Conservation (phyloP, 78 protist species). For the Dictyostelium capitatum region DNA sequence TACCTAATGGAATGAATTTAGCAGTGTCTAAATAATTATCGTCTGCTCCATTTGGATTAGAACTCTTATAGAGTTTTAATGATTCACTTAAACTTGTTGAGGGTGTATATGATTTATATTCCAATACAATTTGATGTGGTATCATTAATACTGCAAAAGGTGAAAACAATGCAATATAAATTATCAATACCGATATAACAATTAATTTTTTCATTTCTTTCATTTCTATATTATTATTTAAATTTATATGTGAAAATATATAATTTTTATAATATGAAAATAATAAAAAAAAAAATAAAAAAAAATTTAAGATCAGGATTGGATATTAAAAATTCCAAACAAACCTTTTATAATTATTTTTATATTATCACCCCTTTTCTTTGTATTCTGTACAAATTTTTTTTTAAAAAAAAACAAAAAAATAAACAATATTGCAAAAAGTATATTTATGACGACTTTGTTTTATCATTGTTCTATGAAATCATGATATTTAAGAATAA, state of each 20-base stretch:
- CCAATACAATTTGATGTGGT: neutral
- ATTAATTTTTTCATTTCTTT: neutral
- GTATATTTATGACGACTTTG: too few species aligned
- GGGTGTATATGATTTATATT: neutral
- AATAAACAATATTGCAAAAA: too few species aligned
- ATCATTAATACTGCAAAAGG: neutral
- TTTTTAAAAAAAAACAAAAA: too few species aligned
- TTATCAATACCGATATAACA: neutral
- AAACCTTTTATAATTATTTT: too few species aligned
- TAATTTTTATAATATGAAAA: neutral
- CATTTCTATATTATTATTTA: neutral
- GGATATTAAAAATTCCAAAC: too few species aligned
- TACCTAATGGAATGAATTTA: conserved; percentile 9
- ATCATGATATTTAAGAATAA: too few species aligned
- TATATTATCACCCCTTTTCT: too few species aligned
- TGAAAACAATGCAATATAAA: neutral
- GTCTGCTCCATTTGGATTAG: too few species aligned
- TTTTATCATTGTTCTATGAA: too few species aligned
- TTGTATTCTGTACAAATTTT: too few species aligned
- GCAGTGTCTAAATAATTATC: neutral
- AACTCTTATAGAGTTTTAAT: neutral
- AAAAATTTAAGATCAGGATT: too few species aligned
- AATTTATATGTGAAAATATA: neutral
- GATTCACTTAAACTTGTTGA: neutral
- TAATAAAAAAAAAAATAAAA: neutral